Conservation (phyloP, 164 flowering plant genomes). For the Tetracentron sinense region DNA sequence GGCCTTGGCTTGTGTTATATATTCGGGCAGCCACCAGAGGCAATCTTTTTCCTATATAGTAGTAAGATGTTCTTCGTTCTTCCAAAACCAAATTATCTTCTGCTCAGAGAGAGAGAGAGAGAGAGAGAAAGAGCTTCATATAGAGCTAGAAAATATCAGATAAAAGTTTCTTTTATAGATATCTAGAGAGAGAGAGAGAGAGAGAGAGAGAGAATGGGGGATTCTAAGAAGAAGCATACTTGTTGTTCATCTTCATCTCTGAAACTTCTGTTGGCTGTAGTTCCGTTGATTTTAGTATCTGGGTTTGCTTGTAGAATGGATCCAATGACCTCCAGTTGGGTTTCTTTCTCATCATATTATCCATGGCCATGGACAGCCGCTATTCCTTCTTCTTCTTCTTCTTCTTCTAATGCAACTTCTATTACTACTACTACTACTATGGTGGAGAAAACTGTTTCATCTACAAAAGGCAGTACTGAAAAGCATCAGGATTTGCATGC, state of each 20-base stretch:
- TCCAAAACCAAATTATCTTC: no score
- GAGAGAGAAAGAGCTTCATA: no score
- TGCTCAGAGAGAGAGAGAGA: no score
- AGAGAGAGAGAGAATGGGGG: not conserved
- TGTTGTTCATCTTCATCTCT: constrained; percentile 20
- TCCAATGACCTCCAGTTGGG: constrained; percentile 25
- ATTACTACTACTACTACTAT: not conserved
- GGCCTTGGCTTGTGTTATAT: no score
- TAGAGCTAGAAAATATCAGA: no score
- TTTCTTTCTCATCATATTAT: constrained; percentile 11
- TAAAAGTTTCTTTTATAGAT: no score
- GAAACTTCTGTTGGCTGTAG: constrained; percentile 29
- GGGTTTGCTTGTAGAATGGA: constrained; percentile 24
- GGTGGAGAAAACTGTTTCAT: not conserved
- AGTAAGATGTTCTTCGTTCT: no score
- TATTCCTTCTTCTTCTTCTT: constrained; percentile 2
- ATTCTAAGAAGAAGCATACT: not conserved
- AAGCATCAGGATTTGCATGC: constrained; percentile 7
- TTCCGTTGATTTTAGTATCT: constrained; percentile 30
- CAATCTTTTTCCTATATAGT: no score
- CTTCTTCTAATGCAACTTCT: not conserved
- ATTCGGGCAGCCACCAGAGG: no score
- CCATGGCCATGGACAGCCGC: constrained; percentile 17
- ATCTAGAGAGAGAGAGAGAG: not conserved
- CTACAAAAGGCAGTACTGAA: constrained; percentile 2